Base-by-base conservation (phyloP, 2,329 filamentous ascomycete genomes). In the Bipolaris zeicola region DNA sequence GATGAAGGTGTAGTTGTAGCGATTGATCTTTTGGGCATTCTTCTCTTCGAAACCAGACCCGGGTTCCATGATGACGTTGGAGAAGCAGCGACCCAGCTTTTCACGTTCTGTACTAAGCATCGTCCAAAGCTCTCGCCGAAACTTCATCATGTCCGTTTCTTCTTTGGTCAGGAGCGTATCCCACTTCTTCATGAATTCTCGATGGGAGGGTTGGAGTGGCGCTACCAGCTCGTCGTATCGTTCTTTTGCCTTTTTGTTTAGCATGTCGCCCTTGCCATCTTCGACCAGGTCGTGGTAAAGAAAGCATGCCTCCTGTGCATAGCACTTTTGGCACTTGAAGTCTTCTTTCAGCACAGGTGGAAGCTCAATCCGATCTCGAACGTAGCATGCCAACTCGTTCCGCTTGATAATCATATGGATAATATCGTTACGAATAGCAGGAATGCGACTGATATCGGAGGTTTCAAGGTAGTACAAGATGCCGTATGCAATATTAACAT, bases 381-480 rank as follows among this genome's bases (percentile, higher is more conserved):
- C 87, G 70, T 91, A 92, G 64, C 89, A 89, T 3, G 94, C 92
- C 16, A 99, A 81, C 64, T 92, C 87, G 69, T 99, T 99, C 50
- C 95, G 89, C 76, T 96, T 90, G 81, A 98, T 93, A 57, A 99
- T 90, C 92, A 99, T 96, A 67, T 97, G 92, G 36, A 92, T 88
- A 49, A 99, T 85, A 73, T 99, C 95, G 64, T 92, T 89, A 36
- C 91, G 86, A 55, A 98, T 85, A 6, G 91, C 88, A 3, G 92
- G 91, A 41, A 99, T 91, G 20, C 92, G 88, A 65, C 91, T 87
- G 11, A 89, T 96, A 63, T 91, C 89, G 0, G 92, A 94, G 2
- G 87, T 91, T 73, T 98, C 95, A 80, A 96, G 89, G 71, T 99
- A 99, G 75, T 97, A 99, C 10, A 99, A 80, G 52, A 99, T 87